These are phyloP conservation scores for Populus ilicifolia DNA, from an alignment of 345 rosid species.

Conservation along the genomic window DNA sequence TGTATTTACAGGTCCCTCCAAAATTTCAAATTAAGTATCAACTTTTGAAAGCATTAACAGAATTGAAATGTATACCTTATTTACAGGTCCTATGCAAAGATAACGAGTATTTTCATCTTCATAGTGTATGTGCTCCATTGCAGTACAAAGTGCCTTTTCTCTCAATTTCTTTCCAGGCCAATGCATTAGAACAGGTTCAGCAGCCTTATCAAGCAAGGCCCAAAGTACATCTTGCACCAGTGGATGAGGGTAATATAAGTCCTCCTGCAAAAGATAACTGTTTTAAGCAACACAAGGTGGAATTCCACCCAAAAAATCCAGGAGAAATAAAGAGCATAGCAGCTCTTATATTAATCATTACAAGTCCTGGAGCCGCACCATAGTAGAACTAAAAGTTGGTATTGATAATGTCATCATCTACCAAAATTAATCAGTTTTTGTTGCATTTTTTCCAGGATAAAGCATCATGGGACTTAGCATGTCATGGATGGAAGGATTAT, in stretches of 20 bases:
- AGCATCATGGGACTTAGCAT: neutral
- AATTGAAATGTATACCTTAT: slow-evolving; percentile 56
- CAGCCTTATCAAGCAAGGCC: slow-evolving; percentile 62
- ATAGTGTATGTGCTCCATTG: slow-evolving; percentile 77
- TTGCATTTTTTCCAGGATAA: neutral
- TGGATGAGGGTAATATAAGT: slow-evolving; percentile 92
- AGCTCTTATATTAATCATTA: neutral
- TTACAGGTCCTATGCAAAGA: slow-evolving; percentile 95
- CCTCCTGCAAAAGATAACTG: slow-evolving; percentile 56
- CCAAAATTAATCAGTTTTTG: neutral
- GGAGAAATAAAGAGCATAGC: neutral
- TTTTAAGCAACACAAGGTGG: neutral
- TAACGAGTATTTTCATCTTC: slow-evolving; percentile 94
- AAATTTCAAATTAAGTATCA: neutral
- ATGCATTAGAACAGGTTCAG: slow-evolving; percentile 68
- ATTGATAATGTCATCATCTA: neutral
- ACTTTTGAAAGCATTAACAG: neutral
- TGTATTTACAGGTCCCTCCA: slow-evolving; percentile 80
- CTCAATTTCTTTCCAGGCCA: slow-evolving; percentile 95
- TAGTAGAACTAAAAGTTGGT: neutral
- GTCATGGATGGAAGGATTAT: neutral
- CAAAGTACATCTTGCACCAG: slow-evolving; percentile 82
- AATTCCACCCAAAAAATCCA: neutral
- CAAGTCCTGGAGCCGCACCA: neutral
- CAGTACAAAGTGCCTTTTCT: slow-evolving; percentile 65